phyloP scores from a whole-genome alignment of 306 rosid genomes.

The Dryas octopetala region DNA sequence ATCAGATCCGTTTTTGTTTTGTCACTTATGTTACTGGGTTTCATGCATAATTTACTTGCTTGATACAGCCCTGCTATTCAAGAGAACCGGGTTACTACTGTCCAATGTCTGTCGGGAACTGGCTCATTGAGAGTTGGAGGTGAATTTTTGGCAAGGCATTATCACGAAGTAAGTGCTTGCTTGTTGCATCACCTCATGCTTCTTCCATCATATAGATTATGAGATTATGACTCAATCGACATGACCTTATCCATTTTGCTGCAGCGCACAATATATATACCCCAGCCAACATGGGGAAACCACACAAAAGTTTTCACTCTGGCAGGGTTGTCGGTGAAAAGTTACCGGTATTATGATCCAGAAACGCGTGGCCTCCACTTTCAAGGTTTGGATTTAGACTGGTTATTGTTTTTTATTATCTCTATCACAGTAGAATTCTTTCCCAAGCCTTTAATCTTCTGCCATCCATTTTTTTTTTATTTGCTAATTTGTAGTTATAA shows the following conservation, averaged over 20 bases:
- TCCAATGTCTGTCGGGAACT: constrained; percentile 95
- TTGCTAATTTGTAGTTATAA: background rate
- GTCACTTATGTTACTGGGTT: background rate
- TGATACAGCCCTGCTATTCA: constrained; percentile 78
- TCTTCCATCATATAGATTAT: background rate
- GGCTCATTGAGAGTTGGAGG: constrained; percentile 98
- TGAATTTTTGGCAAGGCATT: constrained; percentile 88
- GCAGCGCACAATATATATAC: constrained; percentile 83
- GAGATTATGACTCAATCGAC: background rate
- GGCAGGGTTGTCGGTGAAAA: constrained; percentile 79
- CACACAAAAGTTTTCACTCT: constrained; percentile 76
- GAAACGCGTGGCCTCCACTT: constrained; percentile 89
- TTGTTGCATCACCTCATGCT: constrained; percentile 2
- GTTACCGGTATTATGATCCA: constrained; percentile 92
- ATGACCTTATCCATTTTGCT: constrained; percentile 19
- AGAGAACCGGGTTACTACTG: constrained; percentile 83
- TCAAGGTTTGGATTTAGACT: constrained; percentile 55
- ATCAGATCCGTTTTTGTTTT: background rate
- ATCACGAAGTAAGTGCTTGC: constrained; percentile 68
- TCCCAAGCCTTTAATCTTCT: background rate
- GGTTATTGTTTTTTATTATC: background rate
- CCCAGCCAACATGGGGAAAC: constrained; percentile 97
- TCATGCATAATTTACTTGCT: constrained; percentile 7
- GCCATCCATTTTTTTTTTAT: background rate
- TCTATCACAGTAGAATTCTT: background rate